A percentile compares a stretch with the other conserved stretches of the same genome.
phyloP scores from a whole-genome alignment of 1,284 basidiomycete species.

The Lentinus polychrous region DNA sequence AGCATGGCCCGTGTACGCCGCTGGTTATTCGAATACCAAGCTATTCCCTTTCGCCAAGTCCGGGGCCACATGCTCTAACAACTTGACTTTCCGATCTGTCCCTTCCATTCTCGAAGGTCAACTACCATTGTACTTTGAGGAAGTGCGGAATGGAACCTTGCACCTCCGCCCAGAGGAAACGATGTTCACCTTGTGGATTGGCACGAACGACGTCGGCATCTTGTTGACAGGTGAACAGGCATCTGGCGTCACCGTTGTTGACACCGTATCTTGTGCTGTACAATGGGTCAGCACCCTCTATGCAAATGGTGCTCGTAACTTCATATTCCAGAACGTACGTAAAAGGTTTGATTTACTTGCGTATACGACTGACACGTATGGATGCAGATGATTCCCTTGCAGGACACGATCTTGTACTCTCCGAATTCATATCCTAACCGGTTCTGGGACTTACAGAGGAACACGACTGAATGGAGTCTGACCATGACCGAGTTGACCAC shows the following conservation, averaged over 20 bases:
- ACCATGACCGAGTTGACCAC: conserved; percentile 25
- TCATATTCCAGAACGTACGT: conserved; percentile 41
- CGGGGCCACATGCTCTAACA: conserved; percentile 39
- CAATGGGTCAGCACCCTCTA: conserved; percentile 35
- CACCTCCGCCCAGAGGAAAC: conserved; percentile 28
- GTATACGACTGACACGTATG: neutral
- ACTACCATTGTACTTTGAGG: conserved; percentile 31
- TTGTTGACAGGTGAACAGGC: conserved; percentile 31
- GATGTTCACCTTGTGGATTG: conserved; percentile 44
- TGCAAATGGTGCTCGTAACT: conserved; percentile 36
- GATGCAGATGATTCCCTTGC: conserved; percentile 10
- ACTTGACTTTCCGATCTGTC: conserved; percentile 31
- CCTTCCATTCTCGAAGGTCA: conserved; percentile 33
- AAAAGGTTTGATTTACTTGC: too few relatives aligned
- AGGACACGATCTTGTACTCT: conserved; percentile 23
- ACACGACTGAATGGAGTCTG: conserved; percentile 28
- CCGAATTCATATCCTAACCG: conserved; percentile 22
- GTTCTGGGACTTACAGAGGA: conserved; percentile 23
- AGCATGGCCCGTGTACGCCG: conserved; percentile 37
- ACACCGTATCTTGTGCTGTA: conserved; percentile 35
- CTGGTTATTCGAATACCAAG: conserved; percentile 29
- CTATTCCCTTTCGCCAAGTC: conserved; percentile 36
- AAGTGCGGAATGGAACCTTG: conserved; percentile 21
- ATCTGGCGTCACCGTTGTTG: conserved; percentile 33
- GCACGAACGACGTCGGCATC: conserved; percentile 40